A percentile compares a stretch with the other conserved stretches of the same genome.
These are phyloP conservation scores for Silene latifolia DNA, from an alignment of 148 eudicot species.

Conservation along the genomic window DNA sequence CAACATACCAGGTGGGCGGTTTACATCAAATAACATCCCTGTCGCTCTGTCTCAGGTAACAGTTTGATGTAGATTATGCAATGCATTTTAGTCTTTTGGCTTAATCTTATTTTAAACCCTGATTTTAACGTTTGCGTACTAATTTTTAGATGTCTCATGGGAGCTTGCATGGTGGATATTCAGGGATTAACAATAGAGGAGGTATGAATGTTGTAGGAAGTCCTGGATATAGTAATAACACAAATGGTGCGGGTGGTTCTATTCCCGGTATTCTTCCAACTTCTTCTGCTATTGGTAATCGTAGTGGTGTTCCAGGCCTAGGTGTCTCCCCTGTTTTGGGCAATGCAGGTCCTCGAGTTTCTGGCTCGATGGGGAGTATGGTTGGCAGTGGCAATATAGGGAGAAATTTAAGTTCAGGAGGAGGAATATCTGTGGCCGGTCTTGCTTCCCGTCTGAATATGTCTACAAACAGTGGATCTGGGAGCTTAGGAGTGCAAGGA, in stretches of 20 bases:
- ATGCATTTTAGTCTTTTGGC: background rate
- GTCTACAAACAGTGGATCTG: slow-evolving; percentile 73
- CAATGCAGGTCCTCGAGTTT: slow-evolving; percentile 74
- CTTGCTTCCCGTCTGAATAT: slow-evolving; percentile 78
- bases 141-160: slow-evolving; percentile 75
- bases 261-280: slow-evolving; percentile 93
- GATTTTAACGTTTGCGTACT: slow-evolving; percentile 3
- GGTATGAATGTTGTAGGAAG: slow-evolving; percentile 90
- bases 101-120: background rate
- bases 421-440: slow-evolving; percentile 85
- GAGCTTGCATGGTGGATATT: slow-evolving; percentile 86
- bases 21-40: slow-evolving; percentile 73
- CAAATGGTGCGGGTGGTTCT: slow-evolving; percentile 88
- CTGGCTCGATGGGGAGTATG: slow-evolving; percentile 82
- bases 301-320: slow-evolving; percentile 74
- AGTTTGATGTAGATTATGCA: background rate
- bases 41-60: slow-evolving; percentile 76
- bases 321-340: slow-evolving; percentile 84
- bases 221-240: slow-evolving; percentile 71
- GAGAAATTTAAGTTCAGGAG: slow-evolving; percentile 80
- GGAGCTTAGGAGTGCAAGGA: slow-evolving; percentile 76
- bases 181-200: slow-evolving; percentile 86
- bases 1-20: slow-evolving; percentile 75
- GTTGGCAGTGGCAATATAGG: slow-evolving; percentile 79
- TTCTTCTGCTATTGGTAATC: slow-evolving; percentile 85